Evolutionary conservation across 495 filamentous ascomycete genomes (phyloP).

Genomic region (Hypoxylon subgilvum): DNA sequence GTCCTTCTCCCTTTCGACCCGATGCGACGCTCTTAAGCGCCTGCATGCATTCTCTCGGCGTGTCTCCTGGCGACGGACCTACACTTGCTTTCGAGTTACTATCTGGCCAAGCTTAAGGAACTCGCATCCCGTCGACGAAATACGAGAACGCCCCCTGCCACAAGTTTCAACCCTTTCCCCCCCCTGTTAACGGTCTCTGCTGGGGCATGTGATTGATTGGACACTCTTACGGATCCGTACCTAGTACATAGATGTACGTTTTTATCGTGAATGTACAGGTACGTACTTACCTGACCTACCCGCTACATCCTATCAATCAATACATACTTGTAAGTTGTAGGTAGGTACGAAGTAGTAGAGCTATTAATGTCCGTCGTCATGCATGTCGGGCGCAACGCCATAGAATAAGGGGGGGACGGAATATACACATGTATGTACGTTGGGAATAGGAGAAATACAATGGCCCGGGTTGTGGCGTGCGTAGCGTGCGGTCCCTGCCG

Average conservation of each 20-base stretch:
- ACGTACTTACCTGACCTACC: too few species aligned
- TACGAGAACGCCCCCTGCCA: slow-evolving; percentile 22
- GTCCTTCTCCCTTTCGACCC: slow-evolving; percentile 13
- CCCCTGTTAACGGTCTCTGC: slow-evolving; percentile 6
- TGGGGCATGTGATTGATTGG: slow-evolving; percentile 10
- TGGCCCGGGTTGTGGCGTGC: not conserved
- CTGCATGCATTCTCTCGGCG: slow-evolving; percentile 3
- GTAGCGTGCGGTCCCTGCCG: too few species aligned
- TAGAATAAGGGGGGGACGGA: too few species aligned
- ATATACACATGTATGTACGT: too few species aligned
- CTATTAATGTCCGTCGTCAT: slow-evolving; percentile 10
- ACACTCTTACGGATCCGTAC: too few species aligned
- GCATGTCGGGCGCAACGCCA: slow-evolving; percentile 18
- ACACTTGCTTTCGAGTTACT: too few species aligned
- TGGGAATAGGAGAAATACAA: too few species aligned
- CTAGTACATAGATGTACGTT: too few species aligned
- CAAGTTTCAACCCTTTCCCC: not conserved
- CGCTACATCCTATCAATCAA: too few species aligned
- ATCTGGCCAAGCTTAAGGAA: slow-evolving; percentile 26
- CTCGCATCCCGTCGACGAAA: not conserved
- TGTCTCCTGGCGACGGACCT: too few species aligned
- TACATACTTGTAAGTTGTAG: too few species aligned
- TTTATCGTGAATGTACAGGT: too few species aligned
- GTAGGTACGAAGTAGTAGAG: not conserved
- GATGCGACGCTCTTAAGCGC: slow-evolving; percentile 30